Percentiles rank a stretch among this genome's conserved stretches.
phyloP scores from a whole-genome alignment of 2,329 filamentous ascomycete species.

The Colletotrichum shisoi region DNA sequence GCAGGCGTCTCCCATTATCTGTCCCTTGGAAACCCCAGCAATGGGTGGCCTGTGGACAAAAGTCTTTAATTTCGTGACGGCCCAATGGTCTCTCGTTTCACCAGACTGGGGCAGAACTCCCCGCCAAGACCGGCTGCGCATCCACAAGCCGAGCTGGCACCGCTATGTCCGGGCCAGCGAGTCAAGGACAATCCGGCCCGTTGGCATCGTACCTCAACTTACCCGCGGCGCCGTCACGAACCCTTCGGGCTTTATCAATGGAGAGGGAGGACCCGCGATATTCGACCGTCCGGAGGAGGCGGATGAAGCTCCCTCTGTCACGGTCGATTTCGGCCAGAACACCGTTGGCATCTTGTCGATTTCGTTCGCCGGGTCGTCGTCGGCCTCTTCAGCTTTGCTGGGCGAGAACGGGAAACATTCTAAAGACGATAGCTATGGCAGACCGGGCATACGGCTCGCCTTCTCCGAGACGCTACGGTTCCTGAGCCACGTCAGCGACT shows the following conservation, averaged over 20 bases:
- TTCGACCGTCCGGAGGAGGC: conserved; percentile 43
- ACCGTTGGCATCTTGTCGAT: conserved; percentile 55
- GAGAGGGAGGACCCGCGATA: conserved; percentile 44
- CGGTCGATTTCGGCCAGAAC: conserved; percentile 61
- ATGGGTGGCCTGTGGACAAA: conserved; percentile 16
- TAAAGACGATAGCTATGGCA: conserved; percentile 14
- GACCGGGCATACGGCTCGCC: conserved; percentile 55
- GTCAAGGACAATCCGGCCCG: conserved; percentile 46
- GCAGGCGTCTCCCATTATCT: neutral
- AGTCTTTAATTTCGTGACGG: conserved; percentile 19
- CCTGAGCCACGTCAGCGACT: conserved; percentile 56
- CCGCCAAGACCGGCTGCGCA: neutral
- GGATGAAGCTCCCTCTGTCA: conserved; percentile 49
- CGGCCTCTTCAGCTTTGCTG: conserved; percentile 19
- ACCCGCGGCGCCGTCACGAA: conserved; percentile 52
- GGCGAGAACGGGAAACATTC: neutral
- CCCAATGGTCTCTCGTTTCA: conserved; percentile 15
- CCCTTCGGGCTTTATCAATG: conserved; percentile 47
- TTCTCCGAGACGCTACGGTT: conserved; percentile 60
- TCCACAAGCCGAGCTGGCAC: conserved; percentile 47
- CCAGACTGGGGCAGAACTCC: neutral
- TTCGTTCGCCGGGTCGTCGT: conserved; percentile 51
- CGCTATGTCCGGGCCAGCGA: conserved; percentile 52
- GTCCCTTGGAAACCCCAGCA: neutral
- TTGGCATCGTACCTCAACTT: conserved; percentile 45